These are phyloP conservation scores for Neurospora tetrasperma DNA, from an alignment of 495 filamentous ascomycete genomes.

Conservation along the genomic window DNA sequence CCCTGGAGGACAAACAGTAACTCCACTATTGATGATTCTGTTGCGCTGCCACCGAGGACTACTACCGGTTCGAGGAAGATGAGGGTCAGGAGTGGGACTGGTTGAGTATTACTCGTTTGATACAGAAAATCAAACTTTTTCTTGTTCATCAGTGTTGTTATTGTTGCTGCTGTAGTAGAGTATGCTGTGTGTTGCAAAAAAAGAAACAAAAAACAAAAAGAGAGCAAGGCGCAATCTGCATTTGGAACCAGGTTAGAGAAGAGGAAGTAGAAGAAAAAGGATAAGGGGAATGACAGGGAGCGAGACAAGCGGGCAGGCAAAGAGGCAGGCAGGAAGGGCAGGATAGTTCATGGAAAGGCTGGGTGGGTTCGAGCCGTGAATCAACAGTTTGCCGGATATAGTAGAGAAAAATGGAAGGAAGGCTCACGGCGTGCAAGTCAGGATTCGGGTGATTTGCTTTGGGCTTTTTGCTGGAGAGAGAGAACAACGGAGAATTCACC, in stretches of 20 bases:
- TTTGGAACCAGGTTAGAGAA: not conserved
- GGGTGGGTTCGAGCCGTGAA: not conserved
- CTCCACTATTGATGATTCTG: not conserved
- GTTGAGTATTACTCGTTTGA: not conserved
- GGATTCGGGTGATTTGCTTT: not conserved
- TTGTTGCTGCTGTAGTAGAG: not conserved
- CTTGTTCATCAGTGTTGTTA: not conserved
- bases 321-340: not conserved
- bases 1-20: constrained; percentile 12
- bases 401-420: not conserved
- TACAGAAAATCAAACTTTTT: not conserved
- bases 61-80: not conserved
- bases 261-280: not conserved
- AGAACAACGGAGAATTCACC: not conserved
- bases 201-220: too few relatives aligned
- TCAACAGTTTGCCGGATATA: not conserved
- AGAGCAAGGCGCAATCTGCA: not conserved
- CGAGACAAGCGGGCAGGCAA: not conserved
- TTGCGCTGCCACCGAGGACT: not conserved
- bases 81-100: constrained; percentile 6
- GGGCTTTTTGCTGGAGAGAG: not conserved
- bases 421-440: not conserved
- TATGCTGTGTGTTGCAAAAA: not conserved
- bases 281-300: not conserved
- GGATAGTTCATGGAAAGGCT: constrained; percentile 1